Percentiles rank a stretch among this genome's conserved stretches.
Conservation (phyloP, 2,329 filamentous ascomycete species). For the Botrytis sinoallii region DNA sequence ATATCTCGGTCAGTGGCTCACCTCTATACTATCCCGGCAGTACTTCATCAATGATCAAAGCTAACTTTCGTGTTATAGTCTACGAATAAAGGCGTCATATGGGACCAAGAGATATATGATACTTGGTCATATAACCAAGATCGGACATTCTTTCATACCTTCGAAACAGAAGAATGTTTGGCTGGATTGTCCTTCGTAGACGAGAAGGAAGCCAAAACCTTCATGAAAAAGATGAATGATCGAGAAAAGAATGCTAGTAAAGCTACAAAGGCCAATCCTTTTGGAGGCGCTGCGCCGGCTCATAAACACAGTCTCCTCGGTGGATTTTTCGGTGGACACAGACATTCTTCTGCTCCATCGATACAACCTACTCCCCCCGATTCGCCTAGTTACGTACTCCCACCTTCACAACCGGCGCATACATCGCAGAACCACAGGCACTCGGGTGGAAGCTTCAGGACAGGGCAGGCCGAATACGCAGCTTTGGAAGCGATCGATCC, state of each 20-base stretch:
- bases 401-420: slow-evolving; percentile 27
- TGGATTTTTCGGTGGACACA: slow-evolving; percentile 57
- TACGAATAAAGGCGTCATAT: slow-evolving; percentile 79
- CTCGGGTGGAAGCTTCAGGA: slow-evolving; percentile 49
- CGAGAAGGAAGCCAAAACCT: slow-evolving; percentile 95
- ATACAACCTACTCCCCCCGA: slow-evolving; percentile 51
- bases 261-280: slow-evolving; percentile 75
- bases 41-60: neutral
- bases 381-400: slow-evolving; percentile 47
- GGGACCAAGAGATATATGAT: slow-evolving; percentile 98
- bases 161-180: slow-evolving; percentile 89
- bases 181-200: slow-evolving; percentile 90
- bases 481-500: slow-evolving; percentile 63
- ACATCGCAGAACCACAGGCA: slow-evolving; percentile 36
- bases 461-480: slow-evolving; percentile 55
- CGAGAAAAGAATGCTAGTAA: slow-evolving; percentile 94
- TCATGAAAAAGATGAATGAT: slow-evolving; percentile 96
- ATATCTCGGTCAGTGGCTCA: slow-evolving; percentile 72
- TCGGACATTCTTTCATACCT: slow-evolving; percentile 94
- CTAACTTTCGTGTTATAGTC: slow-evolving; percentile 54
- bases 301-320: slow-evolving; percentile 51
- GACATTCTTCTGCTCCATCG: slow-evolving; percentile 53
- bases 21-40: neutral
- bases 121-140: slow-evolving; percentile 95
- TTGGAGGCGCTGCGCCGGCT: slow-evolving; percentile 50